Percentiles rank a stretch among this genome's conserved stretches.
Evolutionary conservation across 2,329 filamentous ascomycete species (phyloP).

Genomic region (Alternaria sp.): DNA sequence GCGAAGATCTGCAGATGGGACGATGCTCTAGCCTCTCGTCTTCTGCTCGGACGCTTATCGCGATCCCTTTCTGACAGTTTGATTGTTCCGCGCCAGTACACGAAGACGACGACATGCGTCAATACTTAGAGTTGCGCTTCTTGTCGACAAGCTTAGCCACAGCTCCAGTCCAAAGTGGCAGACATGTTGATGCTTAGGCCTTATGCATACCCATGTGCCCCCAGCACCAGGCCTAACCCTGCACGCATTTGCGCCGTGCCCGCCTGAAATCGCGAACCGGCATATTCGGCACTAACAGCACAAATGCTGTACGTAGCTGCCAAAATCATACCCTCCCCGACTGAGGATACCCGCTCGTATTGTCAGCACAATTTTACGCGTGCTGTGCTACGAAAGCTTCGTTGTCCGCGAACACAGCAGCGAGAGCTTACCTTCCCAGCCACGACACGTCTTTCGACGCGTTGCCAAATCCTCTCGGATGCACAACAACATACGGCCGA

Average conservation of each 20-base stretch:
- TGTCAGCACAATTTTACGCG: slow-evolving; percentile 1
- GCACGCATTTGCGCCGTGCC: slow-evolving; percentile 22
- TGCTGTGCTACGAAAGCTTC: not conserved
- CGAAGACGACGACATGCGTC: not conserved
- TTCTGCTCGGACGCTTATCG: slow-evolving; percentile 4
- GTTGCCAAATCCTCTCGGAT: slow-evolving; percentile 19
- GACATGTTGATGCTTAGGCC: slow-evolving; percentile 5
- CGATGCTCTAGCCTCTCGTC: slow-evolving; percentile 21
- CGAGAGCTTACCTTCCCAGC: not conserved
- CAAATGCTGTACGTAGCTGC: slow-evolving; percentile 5
- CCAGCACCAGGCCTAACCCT: slow-evolving; percentile 22
- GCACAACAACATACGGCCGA: slow-evolving; percentile 27
- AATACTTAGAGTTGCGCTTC: not conserved
- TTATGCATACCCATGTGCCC: not conserved
- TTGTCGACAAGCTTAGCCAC: slow-evolving; percentile 1
- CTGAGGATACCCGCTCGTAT: not conserved
- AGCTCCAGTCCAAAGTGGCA: slow-evolving; percentile 14
- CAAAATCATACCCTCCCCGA: slow-evolving; percentile 8
- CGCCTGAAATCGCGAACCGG: slow-evolving; percentile 22
- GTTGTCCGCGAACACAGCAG: not conserved
- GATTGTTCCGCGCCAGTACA: slow-evolving; percentile 1
- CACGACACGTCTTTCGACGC: not conserved
- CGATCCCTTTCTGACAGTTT: slow-evolving; percentile 1
- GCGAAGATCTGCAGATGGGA: slow-evolving; percentile 32
- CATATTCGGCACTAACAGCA: slow-evolving; percentile 27